These are phyloP conservation scores for Globisporangium barbulae DNA, from an alignment of 352 stramenopile genomes.

Conservation along the genomic window DNA sequence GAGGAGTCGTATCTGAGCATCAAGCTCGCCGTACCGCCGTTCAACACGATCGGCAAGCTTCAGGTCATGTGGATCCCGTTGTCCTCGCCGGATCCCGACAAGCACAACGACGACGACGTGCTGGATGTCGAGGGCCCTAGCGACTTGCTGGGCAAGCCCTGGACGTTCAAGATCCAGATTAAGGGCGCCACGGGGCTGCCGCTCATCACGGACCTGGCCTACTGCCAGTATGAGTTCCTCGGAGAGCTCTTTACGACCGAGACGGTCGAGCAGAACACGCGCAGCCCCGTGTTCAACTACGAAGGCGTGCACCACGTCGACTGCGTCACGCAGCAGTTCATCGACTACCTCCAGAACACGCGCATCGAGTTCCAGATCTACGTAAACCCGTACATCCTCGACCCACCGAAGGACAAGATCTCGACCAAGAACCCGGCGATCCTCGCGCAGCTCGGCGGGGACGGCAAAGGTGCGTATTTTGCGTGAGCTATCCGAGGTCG, in stretches of 20 bases:
- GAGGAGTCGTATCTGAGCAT: constrained; percentile 88
- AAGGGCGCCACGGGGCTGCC: constrained; percentile 80
- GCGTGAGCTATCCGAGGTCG: background rate
- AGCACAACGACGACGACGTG: constrained; percentile 61
- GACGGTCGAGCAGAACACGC: constrained; percentile 85
- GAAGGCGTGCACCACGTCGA: constrained; percentile 84
- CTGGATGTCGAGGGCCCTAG: constrained; percentile 70
- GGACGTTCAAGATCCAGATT: constrained; percentile 89
- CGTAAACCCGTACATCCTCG: constrained; percentile 87
- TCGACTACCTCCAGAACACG: constrained; percentile 79
- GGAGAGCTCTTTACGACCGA: constrained; percentile 91
- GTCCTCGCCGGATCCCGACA: constrained; percentile 65
- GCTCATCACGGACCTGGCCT: constrained; percentile 87
- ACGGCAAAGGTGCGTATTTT: constrained; percentile 30
- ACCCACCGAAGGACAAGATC: constrained; percentile 81
- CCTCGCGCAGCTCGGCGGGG: constrained; percentile 52
- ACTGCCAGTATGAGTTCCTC: constrained; percentile 93
- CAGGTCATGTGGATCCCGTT: constrained; percentile 89
- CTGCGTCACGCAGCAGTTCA: constrained; percentile 84
- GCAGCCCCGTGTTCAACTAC: constrained; percentile 90
- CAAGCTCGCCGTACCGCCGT: constrained; percentile 89
- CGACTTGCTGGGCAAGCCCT: constrained; percentile 86
- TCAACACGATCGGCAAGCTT: constrained; percentile 92
- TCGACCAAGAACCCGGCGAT: constrained; percentile 73
- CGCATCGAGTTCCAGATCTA: constrained; percentile 88